phyloP scores from a whole-genome alignment of 495 filamentous ascomycete genomes.

The Lepraria neglecta region DNA sequence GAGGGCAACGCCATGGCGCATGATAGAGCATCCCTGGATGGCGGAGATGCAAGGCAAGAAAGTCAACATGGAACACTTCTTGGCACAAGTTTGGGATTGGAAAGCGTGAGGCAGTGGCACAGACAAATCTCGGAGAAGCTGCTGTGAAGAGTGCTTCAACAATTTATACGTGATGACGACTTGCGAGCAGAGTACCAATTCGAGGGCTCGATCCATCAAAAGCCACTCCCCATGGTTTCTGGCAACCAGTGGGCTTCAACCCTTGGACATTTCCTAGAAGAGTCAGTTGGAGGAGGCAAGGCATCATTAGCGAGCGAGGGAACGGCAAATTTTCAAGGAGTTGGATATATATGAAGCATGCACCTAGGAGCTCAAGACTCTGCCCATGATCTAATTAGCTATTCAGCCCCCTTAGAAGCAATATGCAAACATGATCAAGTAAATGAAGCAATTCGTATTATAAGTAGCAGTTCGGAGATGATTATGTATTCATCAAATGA shows the following conservation, averaged over 20 bases:
- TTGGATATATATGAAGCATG: neutral
- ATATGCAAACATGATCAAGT: too few species aligned
- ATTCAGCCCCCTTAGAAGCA: too few species aligned
- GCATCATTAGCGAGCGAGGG: neutral
- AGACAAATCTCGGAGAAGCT: neutral
- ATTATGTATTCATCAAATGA: too few species aligned
- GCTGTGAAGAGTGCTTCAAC: too few species aligned
- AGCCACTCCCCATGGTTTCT: neutral
- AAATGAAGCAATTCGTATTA: too few species aligned
- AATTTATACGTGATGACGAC: too few species aligned
- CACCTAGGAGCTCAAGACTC: neutral
- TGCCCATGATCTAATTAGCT: too few species aligned
- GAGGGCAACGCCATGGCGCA: slow-evolving; percentile 91
- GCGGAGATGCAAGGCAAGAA: slow-evolving; percentile 89
- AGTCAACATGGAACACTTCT: slow-evolving; percentile 92
- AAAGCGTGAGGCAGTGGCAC: slow-evolving; percentile 39
- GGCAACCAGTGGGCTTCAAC: neutral
- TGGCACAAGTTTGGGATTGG: slow-evolving; percentile 95
- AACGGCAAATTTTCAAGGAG: neutral
- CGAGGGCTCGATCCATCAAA: neutral
- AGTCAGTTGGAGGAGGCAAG: neutral
- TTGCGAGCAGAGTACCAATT: too few species aligned
- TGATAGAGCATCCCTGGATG: slow-evolving; percentile 99
- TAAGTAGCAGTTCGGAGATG: too few species aligned
- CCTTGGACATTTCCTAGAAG: too few species aligned